These are phyloP conservation scores for Pichia sp. DNA, from an alignment of 1,139 yeast species.

Conservation along the genomic window DNA sequence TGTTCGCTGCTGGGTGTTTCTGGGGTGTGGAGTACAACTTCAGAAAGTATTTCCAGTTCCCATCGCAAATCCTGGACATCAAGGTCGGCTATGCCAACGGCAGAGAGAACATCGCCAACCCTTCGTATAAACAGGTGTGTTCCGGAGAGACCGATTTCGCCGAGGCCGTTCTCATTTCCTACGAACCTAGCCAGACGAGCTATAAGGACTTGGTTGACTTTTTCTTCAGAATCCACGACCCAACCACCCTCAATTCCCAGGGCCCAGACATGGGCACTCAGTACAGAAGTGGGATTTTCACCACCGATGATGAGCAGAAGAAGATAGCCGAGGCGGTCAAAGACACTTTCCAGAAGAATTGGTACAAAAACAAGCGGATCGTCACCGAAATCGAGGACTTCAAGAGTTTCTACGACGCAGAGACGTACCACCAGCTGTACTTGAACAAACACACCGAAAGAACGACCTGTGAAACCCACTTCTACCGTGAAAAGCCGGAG, in stretches of 20 bases:
- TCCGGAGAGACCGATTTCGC: conserved; percentile 64
- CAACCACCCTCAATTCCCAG: conserved; percentile 55
- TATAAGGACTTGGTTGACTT: conserved; percentile 68
- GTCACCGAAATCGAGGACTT: conserved; percentile 70
- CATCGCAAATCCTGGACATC: conserved; percentile 58
- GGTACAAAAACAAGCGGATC: conserved; percentile 48
- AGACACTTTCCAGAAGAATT: conserved; percentile 44
- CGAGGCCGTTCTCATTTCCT: conserved; percentile 78
- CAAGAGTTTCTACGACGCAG: conserved; percentile 80
- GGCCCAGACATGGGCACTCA: conserved; percentile 85
- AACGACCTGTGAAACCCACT: conserved; percentile 87
- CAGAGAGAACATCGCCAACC: conserved; percentile 35
- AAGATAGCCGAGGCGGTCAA: conserved; percentile 38
- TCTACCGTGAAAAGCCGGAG: conserved; percentile 39
- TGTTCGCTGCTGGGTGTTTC: conserved; percentile 83
- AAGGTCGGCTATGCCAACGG: conserved; percentile 94
- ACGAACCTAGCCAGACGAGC: conserved; percentile 61
- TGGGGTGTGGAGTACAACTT: conserved; percentile 94
- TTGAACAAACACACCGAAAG: conserved; percentile 76
- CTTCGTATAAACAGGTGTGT: conserved; percentile 77
- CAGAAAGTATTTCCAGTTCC: conserved; percentile 51
- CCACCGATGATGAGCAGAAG: conserved; percentile 51
- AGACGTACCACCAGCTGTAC: conserved; percentile 85
- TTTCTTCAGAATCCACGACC: conserved; percentile 90
- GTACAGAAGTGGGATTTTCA: conserved; percentile 73